Evolutionary conservation across 2,329 filamentous ascomycete genomes (phyloP).

Genomic region (Aaosphaeria pasadenensis): DNA sequence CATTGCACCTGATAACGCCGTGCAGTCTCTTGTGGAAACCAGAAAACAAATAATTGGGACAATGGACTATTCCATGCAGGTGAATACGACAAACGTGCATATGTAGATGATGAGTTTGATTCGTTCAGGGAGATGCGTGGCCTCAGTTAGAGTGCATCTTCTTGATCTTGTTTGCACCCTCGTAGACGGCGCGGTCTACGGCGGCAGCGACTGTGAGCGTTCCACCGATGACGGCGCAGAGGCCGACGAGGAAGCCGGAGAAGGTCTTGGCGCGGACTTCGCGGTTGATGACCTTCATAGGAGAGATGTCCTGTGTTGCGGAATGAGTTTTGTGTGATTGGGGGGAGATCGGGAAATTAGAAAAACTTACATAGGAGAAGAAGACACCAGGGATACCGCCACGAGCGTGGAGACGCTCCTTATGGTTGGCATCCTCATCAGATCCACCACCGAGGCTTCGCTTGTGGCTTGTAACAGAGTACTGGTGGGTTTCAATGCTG

Average conservation of each 20-base stretch:
- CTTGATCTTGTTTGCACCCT: constrained; percentile 79
- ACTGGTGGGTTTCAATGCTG: constrained; percentile 96
- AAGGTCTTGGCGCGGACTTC: constrained; percentile 89
- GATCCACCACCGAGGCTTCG: constrained; percentile 79
- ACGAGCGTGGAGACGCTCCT: constrained; percentile 83
- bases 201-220: constrained; percentile 95
- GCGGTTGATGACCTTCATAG: constrained; percentile 99
- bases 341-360: background rate
- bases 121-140: background rate
- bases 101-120: no score
- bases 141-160: constrained; percentile 69
- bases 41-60: no score
- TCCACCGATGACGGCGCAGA: constrained; percentile 92
- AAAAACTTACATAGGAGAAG: constrained; percentile 82
- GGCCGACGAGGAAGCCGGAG: constrained; percentile 84
- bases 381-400: constrained; percentile 97
- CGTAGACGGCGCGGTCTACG: constrained; percentile 85
- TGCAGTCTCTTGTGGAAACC: no score
- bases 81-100: no score
- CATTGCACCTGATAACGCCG: no score
- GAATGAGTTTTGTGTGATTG: background rate
- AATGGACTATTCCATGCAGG: no score
- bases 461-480: constrained; percentile 96
- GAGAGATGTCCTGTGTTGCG: constrained; percentile 77
- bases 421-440: constrained; percentile 83